Base-by-base conservation (phyloP, 345 rosid species). In the Arabis alpina region DNA sequence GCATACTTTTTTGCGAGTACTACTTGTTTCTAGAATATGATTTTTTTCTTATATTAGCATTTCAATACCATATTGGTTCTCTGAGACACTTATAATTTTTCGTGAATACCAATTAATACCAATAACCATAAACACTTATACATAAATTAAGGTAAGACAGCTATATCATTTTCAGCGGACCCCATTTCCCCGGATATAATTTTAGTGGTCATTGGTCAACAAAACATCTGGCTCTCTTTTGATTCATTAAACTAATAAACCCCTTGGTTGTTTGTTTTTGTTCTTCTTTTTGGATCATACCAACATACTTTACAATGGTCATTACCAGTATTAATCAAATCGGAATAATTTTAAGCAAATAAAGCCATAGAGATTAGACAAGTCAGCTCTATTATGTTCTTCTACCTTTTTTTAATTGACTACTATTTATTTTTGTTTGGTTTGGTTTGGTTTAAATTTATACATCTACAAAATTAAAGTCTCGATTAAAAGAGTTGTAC, bases 131-230 rank as follows among this genome's bases (percentile, higher is more conserved):
- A 36, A 8, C 10, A 36, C 40, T 32, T 32, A 7, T 8, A 36
- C 8, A 36, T 36, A 45, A 15, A 45, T 5, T 68, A 12, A 16
- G 36, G n/a, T 25, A 37, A 15, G 5, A 13, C 37, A 42, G 6
- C n/a, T 44, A 13, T 8, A 1, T 63, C 15, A 10, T 39, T 0
- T 36, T 45, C 2, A 8, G 2, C 23, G 41, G 72, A 64, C 64
- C 77, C 61, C 23, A 37, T 45, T 69, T 34, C 32, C 4, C 5
- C 10, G 40, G 75, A 71, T 53, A 57, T 66, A 50, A 73, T 30
- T 48, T 39, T 30, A 30, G 53, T 73, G 77, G 72, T 32, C 66
- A 58, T 11, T 60, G 66, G 66, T 64, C 77, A 73, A 58, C 1
- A 19, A 57, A 57, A 30, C 59, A 73, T 65, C 61, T 73, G 28